Base-by-base conservation (phyloP, 2,329 filamentous ascomycete species). In the Dothiorella sarmentorum region DNA sequence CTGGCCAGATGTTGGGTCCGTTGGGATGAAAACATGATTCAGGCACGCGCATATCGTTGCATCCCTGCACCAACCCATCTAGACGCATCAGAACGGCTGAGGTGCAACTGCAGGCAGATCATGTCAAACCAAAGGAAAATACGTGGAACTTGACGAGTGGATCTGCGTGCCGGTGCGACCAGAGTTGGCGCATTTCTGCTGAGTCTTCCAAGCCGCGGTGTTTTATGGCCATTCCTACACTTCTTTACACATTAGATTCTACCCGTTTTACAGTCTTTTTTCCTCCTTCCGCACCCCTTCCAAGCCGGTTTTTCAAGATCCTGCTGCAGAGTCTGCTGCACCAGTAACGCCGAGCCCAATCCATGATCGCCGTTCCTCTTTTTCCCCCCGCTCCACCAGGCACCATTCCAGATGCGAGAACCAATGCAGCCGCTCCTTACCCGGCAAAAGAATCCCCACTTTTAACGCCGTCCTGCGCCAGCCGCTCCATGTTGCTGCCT, bases 401-500 rank as follows among this genome's bases (percentile, higher is more conserved):
- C 47, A 31, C 47, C 47, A 52, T 52, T 37, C 47, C 47, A 52
- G 26, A 38, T 37, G 29, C 29, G 47, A 52, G 20, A 33, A 24
- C 10, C 18, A 31, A 52, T 24, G 47, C 47, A 35, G 47, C 47
- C 37, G 17, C 29, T 29, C 26, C n/a, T 37, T 24, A 17, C 20
- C 47, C 18, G 27, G 38, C 47, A 24, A 20, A 31, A 52, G 31
- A 22, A 38, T 15, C 47, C 45, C 47, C 47, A 31, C 47, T 38
- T 24, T 18, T 52, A 17, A 26, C 31, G 37, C 47, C 47, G 47
- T n/a, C 31, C 26, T 52, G 38, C 31, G 47, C 47, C 47, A 52
- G 31, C 47, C 47, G 47, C 47, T 52, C 47, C 13, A 52, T 52
- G 31, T 37, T 57, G 53, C 40, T 38, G 53, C 53, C 53, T 27